Evolutionary conservation across 371 early-diverging fungal genomes (phyloP).

Genomic region (Parasitella parasitica): DNA sequence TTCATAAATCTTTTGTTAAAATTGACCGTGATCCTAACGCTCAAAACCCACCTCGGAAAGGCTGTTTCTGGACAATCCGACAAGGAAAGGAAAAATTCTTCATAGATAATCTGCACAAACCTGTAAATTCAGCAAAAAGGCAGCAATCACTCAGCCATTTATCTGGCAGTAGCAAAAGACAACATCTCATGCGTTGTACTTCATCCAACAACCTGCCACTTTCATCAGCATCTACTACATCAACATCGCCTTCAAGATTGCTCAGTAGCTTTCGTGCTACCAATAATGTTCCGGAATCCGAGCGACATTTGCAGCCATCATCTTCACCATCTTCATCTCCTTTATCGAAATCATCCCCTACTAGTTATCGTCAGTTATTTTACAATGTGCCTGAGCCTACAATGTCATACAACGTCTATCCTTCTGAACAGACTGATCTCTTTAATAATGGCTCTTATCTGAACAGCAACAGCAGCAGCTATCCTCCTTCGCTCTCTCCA

Average conservation of each 20-base stretch:
- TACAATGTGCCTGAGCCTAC: slow-evolving; percentile 14
- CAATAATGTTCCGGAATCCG: slow-evolving; percentile 14
- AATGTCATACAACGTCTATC: slow-evolving; percentile 21
- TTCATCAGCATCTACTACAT: neutral
- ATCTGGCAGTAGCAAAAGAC: neutral
- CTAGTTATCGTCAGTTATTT: slow-evolving; percentile 14
- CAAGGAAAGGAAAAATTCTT: slow-evolving; percentile 28
- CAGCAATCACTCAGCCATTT: slow-evolving; percentile 8
- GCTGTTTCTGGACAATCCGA: slow-evolving; percentile 52
- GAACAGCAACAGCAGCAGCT: slow-evolving; percentile 1
- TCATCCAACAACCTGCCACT: neutral
- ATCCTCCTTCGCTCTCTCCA: slow-evolving; percentile 17
- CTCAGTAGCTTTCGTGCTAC: slow-evolving; percentile 3
- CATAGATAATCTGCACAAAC: slow-evolving; percentile 29
- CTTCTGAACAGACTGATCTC: neutral
- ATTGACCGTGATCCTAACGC: slow-evolving; percentile 25
- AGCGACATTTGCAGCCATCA: slow-evolving; percentile 5
- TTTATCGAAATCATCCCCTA: neutral
- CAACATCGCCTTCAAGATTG: neutral
- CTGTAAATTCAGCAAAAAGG: slow-evolving; percentile 1
- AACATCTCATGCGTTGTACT: slow-evolving; percentile 1
- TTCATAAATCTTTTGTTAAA: slow-evolving; percentile 64
- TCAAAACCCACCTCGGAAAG: slow-evolving; percentile 28
- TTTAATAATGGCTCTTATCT: neutral
- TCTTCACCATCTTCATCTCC: slow-evolving; percentile 3